Evolutionary conservation across 116 monocot genomes (phyloP).

Genomic region (Papilionanthe hybrid): DNA sequence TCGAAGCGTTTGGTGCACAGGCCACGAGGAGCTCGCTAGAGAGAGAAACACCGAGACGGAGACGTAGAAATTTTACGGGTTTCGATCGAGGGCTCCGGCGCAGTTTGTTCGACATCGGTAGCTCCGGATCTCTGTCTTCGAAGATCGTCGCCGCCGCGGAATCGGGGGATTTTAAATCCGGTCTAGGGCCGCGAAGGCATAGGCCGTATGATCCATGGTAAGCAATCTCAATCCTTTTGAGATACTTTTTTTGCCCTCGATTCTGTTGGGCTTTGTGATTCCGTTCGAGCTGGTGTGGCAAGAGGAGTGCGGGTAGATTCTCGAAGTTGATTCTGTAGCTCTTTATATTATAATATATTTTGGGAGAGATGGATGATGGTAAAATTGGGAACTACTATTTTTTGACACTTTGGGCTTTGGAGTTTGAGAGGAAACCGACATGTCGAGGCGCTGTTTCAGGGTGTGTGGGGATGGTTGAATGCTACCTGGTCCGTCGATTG

Average conservation of each 20-base stretch:
- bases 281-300: not conserved
- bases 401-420: not conserved
- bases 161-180: not conserved
- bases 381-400: constrained; percentile 1
- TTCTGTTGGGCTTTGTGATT: constrained; percentile 7
- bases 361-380: not conserved
- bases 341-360: not conserved
- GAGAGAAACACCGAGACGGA: not conserved
- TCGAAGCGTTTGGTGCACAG: constrained; percentile 1
- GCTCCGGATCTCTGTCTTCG: constrained; percentile 4
- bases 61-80: not conserved
- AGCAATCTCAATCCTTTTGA: not conserved
- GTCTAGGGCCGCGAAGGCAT: too few species aligned
- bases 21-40: constrained; percentile 4
- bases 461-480: not conserved
- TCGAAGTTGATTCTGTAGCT: not conserved
- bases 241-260: not conserved
- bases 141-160: constrained; percentile 2
- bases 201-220: constrained; percentile 10
- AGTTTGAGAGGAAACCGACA: not conserved
- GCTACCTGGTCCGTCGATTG: not conserved
- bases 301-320: not conserved
- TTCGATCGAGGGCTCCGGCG: not conserved
- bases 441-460: not conserved
- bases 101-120: not conserved